Evolutionary conservation across 805 yeast genomes (phyloP).

Genomic region (Metschnikowia anglica): DNA sequence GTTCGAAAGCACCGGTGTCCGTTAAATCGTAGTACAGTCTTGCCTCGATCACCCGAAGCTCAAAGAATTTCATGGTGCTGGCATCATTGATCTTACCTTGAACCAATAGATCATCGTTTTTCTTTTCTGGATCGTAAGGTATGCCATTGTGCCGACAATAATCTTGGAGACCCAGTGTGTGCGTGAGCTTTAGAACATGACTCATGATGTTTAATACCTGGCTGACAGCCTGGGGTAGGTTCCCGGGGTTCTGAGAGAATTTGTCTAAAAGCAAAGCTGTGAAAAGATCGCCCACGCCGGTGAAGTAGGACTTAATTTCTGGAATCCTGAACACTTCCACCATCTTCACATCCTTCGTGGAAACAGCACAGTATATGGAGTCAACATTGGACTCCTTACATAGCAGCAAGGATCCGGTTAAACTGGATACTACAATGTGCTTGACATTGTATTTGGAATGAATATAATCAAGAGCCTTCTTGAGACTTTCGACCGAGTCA

Average conservation of each 20-base stretch:
- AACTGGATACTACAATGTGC: constrained; percentile 20
- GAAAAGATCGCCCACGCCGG: constrained; percentile 93
- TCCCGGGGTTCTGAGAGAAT: constrained; percentile 32
- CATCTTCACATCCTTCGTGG: constrained; percentile 8
- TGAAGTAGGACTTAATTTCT: constrained; percentile 73
- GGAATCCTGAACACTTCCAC: constrained; percentile 48
- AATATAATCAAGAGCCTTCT: constrained; percentile 13
- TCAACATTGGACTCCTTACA: constrained; percentile 9
- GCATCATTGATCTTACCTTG: constrained; percentile 55
- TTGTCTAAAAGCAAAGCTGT: constrained; percentile 76
- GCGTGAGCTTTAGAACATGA: constrained; percentile 50
- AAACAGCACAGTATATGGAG: constrained; percentile 31
- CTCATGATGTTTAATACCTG: constrained; percentile 60
- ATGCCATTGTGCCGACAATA: constrained; percentile 25
- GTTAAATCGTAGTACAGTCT: constrained; percentile 37
- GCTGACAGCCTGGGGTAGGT: constrained; percentile 40
- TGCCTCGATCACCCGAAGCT: constrained; percentile 65
- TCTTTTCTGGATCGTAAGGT: constrained; percentile 11
- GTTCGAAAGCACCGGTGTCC: constrained; percentile 22
- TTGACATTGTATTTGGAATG: constrained; percentile 13
- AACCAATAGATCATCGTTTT: constrained; percentile 2
- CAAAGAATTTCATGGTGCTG: constrained; percentile 66
- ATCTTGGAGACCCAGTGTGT: constrained; percentile 33
- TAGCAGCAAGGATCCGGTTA: constrained; percentile 15
- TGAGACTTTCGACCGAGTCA: constrained; percentile 10